These are phyloP conservation scores for Helminthosporium solani DNA, from an alignment of 2,329 filamentous ascomycete genomes.

Conservation along the genomic window DNA sequence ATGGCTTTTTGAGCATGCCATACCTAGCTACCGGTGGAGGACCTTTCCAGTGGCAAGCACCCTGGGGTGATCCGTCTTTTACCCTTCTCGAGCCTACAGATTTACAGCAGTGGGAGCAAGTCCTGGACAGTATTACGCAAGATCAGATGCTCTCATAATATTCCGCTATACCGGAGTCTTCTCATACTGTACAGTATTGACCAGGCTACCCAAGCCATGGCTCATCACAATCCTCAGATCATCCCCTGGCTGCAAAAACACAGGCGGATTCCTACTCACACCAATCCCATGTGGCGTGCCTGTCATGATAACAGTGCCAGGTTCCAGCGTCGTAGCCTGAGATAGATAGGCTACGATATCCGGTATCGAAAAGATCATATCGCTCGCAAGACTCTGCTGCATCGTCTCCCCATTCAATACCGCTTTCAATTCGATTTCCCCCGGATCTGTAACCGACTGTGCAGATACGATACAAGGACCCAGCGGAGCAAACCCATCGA, in stretches of 20 bases:
- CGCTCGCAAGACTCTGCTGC: constrained; percentile 43
- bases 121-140: constrained; percentile 19
- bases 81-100: constrained; percentile 14
- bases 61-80: constrained; percentile 19
- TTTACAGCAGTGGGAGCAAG: constrained; percentile 20
- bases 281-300: constrained; percentile 49
- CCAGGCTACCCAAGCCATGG: constrained; percentile 19
- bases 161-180: not conserved
- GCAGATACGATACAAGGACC: constrained; percentile 50
- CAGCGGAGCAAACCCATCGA: constrained; percentile 55
- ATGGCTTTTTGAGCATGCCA: constrained; percentile 7
- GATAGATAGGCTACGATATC: constrained; percentile 48
- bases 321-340: constrained; percentile 41
- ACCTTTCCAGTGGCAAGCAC: constrained; percentile 18
- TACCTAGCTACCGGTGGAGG: constrained; percentile 6
- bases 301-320: constrained; percentile 49
- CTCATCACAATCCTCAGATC: constrained; percentile 44
- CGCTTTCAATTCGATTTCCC: constrained; percentile 43
- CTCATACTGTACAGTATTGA: constrained; percentile 18
- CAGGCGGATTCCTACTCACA: constrained; percentile 43
- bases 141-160: constrained; percentile 7
- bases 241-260: constrained; percentile 42
- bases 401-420: constrained; percentile 48
- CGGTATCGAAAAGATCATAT: constrained; percentile 51
- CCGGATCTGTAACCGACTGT: constrained; percentile 44